Percentiles rank a stretch among this genome's conserved stretches.
phyloP scores from a whole-genome alignment of 805 yeast species.

The Wickerhamomyces alni region DNA sequence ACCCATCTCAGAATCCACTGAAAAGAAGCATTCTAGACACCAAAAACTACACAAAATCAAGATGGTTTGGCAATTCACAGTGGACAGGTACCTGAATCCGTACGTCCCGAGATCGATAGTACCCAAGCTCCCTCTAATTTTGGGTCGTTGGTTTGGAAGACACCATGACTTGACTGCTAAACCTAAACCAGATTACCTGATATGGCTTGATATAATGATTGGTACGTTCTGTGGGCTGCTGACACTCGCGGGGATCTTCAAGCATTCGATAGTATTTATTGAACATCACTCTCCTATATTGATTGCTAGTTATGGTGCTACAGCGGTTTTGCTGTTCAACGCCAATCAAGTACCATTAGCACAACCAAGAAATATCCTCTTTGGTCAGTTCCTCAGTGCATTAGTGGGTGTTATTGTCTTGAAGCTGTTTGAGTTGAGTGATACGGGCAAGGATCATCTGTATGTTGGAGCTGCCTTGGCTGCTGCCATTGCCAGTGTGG shows the following conservation, averaged over 20 bases:
- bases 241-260: constrained; percentile 41
- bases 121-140: constrained; percentile 27
- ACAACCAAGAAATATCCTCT: constrained; percentile 54
- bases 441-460: constrained; percentile 37
- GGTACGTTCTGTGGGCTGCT: constrained; percentile 42
- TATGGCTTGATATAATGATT: constrained; percentile 42
- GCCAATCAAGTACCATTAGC: constrained; percentile 51
- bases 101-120: constrained; percentile 20
- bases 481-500: constrained; percentile 47
- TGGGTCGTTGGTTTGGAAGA: constrained; percentile 36
- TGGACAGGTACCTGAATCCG: constrained; percentile 15
- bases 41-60: too few relatives aligned
- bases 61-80: constrained; percentile 4
- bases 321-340: constrained; percentile 55
- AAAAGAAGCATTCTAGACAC: too few relatives aligned
- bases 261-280: constrained; percentile 30
- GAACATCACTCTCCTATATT: constrained; percentile 38
- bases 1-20: too few relatives aligned
- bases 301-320: constrained; percentile 57
- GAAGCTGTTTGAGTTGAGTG: constrained; percentile 45
- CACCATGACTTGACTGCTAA: constrained; percentile 24
- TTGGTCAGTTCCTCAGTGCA: constrained; percentile 51
- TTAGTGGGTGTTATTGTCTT: constrained; percentile 48
- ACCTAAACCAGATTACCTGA: constrained; percentile 28
- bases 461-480: constrained; percentile 56